phyloP scores from a whole-genome alignment of 2,329 filamentous ascomycete genomes.

The Aspergillus proliferans region DNA sequence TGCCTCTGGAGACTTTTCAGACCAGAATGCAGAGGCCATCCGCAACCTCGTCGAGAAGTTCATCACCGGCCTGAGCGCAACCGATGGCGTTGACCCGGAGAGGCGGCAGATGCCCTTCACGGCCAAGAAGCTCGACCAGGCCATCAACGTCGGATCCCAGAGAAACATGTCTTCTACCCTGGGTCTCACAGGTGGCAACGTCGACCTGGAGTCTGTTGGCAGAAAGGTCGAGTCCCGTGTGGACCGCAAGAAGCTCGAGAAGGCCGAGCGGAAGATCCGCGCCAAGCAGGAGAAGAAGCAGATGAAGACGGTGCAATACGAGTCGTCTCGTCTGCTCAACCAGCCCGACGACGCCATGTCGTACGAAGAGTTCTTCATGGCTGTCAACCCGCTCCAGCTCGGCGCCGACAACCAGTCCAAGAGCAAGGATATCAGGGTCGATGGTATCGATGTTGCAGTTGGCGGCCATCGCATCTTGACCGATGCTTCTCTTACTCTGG shows the following conservation, averaged over 20 bases:
- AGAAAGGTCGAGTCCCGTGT: constrained; percentile 97
- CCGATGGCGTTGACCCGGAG: constrained; percentile 63
- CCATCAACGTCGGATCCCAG: constrained; percentile 88
- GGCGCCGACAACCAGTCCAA: constrained; percentile 66
- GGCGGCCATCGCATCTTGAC: constrained; percentile 80
- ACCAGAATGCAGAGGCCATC: constrained; percentile 69
- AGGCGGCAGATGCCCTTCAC: constrained; percentile 64
- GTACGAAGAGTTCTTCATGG: constrained; percentile 99
- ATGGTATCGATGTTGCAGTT: constrained; percentile 92
- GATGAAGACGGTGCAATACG: constrained; percentile 97
- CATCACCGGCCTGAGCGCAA: constrained; percentile 71
- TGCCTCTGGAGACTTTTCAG: constrained; percentile 75
- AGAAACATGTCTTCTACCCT: constrained; percentile 94
- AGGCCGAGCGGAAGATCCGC: constrained; percentile 94
- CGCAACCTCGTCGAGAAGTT: constrained; percentile 82
- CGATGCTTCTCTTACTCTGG: constrained; percentile 82
- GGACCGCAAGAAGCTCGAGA: constrained; percentile 97
- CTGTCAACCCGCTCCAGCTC: constrained; percentile 91
- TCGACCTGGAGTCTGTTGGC: constrained; percentile 86
- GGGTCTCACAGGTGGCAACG: constrained; percentile 72
- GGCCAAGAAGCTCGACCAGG: constrained; percentile 83
- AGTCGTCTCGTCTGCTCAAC: constrained; percentile 83
- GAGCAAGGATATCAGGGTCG: constrained; percentile 98
- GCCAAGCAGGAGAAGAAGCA: constrained; percentile 98
- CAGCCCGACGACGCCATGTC: constrained; percentile 77